A percentile compares a stretch with the other conserved stretches of the same genome.
Conservation (phyloP, 192 early-diverging fungal species). For the Umbelopsis sp. region DNA sequence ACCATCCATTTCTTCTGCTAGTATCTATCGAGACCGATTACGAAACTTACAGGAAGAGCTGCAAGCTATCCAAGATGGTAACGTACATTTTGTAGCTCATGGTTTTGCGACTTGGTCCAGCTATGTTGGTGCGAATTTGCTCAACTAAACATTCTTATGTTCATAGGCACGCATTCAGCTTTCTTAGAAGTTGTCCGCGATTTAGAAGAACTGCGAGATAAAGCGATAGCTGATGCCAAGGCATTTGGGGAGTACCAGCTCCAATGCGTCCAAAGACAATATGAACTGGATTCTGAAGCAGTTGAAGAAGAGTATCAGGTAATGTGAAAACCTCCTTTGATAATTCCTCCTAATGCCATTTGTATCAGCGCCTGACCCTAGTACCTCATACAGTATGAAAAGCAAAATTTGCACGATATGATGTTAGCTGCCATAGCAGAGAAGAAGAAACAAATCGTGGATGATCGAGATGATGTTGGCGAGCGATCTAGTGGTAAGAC, state of each 20-base stretch:
- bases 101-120: background rate
- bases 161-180: slow-evolving; percentile 30
- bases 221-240: slow-evolving; percentile 27
- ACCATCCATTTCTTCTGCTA: slow-evolving; percentile 16
- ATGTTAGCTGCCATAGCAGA: slow-evolving; percentile 31
- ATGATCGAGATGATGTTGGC: slow-evolving; percentile 29
- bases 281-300: slow-evolving; percentile 13
- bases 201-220: slow-evolving; percentile 24
- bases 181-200: slow-evolving; percentile 30
- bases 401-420: slow-evolving; percentile 27
- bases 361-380: background rate
- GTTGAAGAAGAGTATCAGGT: slow-evolving; percentile 39
- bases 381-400: slow-evolving; percentile 22
- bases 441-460: slow-evolving; percentile 34
- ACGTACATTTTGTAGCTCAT: background rate
- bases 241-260: slow-evolving; percentile 32
- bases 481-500: slow-evolving; percentile 1
- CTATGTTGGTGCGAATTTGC: background rate
- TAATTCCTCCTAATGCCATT: background rate
- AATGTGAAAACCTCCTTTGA: background rate
- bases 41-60: slow-evolving; percentile 32
- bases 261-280: slow-evolving; percentile 25
- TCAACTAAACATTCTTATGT: background rate
- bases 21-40: slow-evolving; percentile 34
- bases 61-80: slow-evolving; percentile 39